Percentiles rank a stretch among this genome's conserved stretches.
These are phyloP conservation scores for Wickerhamiella slavikovae DNA, from an alignment of 805 yeast genomes.

Conservation along the genomic window DNA sequence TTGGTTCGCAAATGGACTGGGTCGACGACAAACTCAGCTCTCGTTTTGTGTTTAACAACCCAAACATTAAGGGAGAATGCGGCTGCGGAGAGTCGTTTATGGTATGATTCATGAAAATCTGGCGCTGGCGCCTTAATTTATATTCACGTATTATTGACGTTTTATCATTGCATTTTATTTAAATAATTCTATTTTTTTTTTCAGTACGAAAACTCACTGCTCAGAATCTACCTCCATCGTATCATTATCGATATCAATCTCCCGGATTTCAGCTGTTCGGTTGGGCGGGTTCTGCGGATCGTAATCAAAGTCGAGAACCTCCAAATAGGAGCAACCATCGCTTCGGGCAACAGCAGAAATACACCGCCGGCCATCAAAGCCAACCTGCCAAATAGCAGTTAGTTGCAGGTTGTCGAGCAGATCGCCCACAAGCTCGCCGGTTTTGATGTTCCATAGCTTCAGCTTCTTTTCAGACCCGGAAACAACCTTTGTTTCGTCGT, in stretches of 20 bases:
- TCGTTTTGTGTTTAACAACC: conserved; percentile 81
- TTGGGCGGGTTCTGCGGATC: conserved; percentile 11
- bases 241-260: no score
- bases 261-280: no score
- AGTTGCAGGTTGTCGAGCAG: conserved; percentile 49
- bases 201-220: background rate
- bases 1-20: conserved; percentile 98
- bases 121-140: background rate
- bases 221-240: background rate
- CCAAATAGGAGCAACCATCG: conserved; percentile 53
- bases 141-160: background rate
- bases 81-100: conserved; percentile 98
- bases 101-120: conserved; percentile 52
- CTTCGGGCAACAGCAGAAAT: conserved; percentile 77
- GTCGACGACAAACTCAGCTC: conserved; percentile 77
- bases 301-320: conserved; percentile 59
- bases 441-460: conserved; percentile 67
- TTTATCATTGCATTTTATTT: no score
- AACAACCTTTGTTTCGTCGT: conserved; percentile 62
- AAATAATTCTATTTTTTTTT: no score
- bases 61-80: conserved; percentile 93
- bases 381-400: conserved; percentile 76
- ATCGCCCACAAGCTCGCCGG: conserved; percentile 55
- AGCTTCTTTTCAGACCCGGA: conserved; percentile 80
- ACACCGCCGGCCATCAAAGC: conserved; percentile 64